Base-by-base conservation (phyloP, 768 basidiomycete species). In the Calocybe indica region DNA sequence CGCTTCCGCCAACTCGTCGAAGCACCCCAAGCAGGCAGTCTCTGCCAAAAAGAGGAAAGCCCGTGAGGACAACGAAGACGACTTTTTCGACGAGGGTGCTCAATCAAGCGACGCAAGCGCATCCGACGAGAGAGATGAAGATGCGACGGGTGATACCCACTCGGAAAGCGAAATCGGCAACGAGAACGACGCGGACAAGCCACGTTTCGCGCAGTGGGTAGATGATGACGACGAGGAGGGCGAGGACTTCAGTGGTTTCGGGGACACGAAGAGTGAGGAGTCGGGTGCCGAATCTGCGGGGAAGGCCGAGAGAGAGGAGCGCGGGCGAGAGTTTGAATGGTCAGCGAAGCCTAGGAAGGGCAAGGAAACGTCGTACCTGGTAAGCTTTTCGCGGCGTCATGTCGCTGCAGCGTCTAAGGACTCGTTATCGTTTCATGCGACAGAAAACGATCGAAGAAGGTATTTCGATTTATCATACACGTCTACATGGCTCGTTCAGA, bases 191-290 rank as follows among this genome's bases (percentile, higher is more conserved):
- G 60, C 64, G 5, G 82, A 84, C 57, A 69, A 67, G 1, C 79
- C 81, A 6, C 70, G 82, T n/a, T 67, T 82, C 28, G 75, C 72
- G 10, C 80, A 79, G 54, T 86, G 82, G 80, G 66, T 75, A 4
- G 80, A 76, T 38, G 79, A 80, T 66, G 63, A 65, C 2, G 66
- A 59, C 13, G 71, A 68, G 12, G 59, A 58, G 35, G 58, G 62
- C 15, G 59, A 58, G 35, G 58, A 63, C 15, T 60, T 49, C 22
- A 22, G 22, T 22, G 22, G 22, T 22, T 22, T 22, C 22, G 22
- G 22, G 22, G 22, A 22, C 22, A 4, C 22, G 22, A 4, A 22
- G 22, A 22, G 22, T 4, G 22, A 22, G 22, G 22, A 22, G 22
- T 22, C 22, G 22, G 22, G 22, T 22, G 22, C 22, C 4, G 22